Evolutionary conservation across 768 basidiomycete species (phyloP).

Genomic region (Mycena filopes): DNA sequence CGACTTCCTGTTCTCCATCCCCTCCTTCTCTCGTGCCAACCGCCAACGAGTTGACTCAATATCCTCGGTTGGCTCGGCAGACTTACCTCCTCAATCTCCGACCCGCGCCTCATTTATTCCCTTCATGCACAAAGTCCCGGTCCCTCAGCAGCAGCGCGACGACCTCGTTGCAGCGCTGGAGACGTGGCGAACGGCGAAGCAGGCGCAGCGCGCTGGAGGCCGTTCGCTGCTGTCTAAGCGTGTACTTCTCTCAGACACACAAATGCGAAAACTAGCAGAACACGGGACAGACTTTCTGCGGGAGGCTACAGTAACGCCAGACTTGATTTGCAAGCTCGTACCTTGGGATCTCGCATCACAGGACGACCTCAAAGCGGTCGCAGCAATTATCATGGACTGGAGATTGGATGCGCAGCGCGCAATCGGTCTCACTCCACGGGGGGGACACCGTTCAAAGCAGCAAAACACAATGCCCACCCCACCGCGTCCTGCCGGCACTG

Average conservation of each 20-base stretch:
- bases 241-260: slow-evolving; percentile 4
- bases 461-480: too few relatives aligned
- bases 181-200: slow-evolving; percentile 7
- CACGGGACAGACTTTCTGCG: slow-evolving; percentile 12
- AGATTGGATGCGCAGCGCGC: slow-evolving; percentile 14
- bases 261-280: slow-evolving; percentile 13
- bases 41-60: slow-evolving; percentile 16
- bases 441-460: background rate
- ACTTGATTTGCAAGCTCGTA: slow-evolving; percentile 15
- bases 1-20: slow-evolving; percentile 15
- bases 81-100: background rate
- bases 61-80: background rate
- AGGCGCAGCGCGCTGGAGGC: background rate
- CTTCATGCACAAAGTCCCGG: slow-evolving; percentile 2
- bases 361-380: slow-evolving; percentile 5
- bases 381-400: slow-evolving; percentile 17
- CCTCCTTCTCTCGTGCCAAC: slow-evolving; percentile 6
- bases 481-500: too few relatives aligned
- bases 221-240: slow-evolving; percentile 14
- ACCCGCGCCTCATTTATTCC: slow-evolving; percentile 6
- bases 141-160: slow-evolving; percentile 13
- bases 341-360: slow-evolving; percentile 4
- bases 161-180: slow-evolving; percentile 9
- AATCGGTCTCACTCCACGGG: too few relatives aligned
- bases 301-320: slow-evolving; percentile 2